A percentile compares a stretch with the other conserved stretches of the same genome.
These are phyloP conservation scores for Triadica sebifera DNA, from an alignment of 345 rosid species.

Conservation along the genomic window DNA sequence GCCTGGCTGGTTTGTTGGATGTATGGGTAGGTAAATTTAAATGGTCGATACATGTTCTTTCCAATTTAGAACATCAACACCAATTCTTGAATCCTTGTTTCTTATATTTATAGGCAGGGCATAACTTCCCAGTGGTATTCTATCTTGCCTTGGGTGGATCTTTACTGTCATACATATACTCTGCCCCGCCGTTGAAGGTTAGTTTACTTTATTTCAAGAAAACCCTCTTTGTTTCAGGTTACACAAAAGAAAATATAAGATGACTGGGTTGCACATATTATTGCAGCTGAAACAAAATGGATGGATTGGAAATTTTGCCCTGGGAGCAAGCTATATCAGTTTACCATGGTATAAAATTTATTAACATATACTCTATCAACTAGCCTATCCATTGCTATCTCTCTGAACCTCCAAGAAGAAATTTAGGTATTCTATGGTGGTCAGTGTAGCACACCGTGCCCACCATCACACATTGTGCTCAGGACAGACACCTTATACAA, in stretches of 20 bases:
- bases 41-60: constrained; percentile 8
- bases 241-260: constrained; percentile 11
- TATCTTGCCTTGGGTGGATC: constrained; percentile 98
- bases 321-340: constrained; percentile 96
- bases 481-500: not conserved
- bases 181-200: constrained; percentile 98
- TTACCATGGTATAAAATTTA: constrained; percentile 71
- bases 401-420: not conserved
- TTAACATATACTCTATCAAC: not conserved
- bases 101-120: constrained; percentile 80
- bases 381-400: not conserved
- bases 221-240: constrained; percentile 9
- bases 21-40: constrained; percentile 70
- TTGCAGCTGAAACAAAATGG: constrained; percentile 97
- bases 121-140: constrained; percentile 63
- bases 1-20: constrained; percentile 74
- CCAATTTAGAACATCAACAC: not conserved
- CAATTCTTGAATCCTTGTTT: constrained; percentile 25
- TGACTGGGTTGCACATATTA: constrained; percentile 18
- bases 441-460: not conserved
- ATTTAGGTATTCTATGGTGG: not conserved
- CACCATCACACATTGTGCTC: not conserved
- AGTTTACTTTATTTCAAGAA: constrained; percentile 21
- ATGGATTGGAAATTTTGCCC: constrained; percentile 93
- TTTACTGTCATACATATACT: constrained; percentile 86